These are phyloP conservation scores for Pseudonectria buxi DNA, from an alignment of 2,329 filamentous ascomycete species.

Conservation along the genomic window DNA sequence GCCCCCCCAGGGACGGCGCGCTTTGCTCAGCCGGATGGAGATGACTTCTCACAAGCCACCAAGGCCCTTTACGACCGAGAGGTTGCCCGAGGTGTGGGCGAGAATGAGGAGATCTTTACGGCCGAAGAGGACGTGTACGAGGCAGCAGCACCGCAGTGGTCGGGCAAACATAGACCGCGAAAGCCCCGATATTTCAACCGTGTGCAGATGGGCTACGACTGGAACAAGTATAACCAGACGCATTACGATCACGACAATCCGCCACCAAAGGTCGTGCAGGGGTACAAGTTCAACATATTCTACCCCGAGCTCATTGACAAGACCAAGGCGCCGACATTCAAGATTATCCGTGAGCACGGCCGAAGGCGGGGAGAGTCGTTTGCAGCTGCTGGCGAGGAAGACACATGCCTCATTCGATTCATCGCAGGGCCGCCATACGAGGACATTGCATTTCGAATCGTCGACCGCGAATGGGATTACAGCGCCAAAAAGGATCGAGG, in stretches of 20 bases:
- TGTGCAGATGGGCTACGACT: slow-evolving; percentile 98
- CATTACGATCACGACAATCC: slow-evolving; percentile 99
- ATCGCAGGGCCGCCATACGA: slow-evolving; percentile 93
- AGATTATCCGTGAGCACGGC: slow-evolving; percentile 89
- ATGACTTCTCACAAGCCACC: slow-evolving; percentile 80
- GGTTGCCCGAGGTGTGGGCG: slow-evolving; percentile 80
- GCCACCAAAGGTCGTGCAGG: slow-evolving; percentile 94
- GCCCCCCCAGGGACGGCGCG: slow-evolving; percentile 54
- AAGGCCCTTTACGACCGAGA: slow-evolving; percentile 89
- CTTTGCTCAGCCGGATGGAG: slow-evolving; percentile 62
- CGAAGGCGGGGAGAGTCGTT: slow-evolving; percentile 85
- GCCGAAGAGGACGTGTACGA: slow-evolving; percentile 71
- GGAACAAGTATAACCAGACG: slow-evolving; percentile 99
- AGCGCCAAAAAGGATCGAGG: slow-evolving; percentile 91
- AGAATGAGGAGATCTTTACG: slow-evolving; percentile 93
- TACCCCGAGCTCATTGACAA: slow-evolving; percentile 97
- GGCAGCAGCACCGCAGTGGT: slow-evolving; percentile 65
- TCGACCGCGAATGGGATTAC: slow-evolving; percentile 99
- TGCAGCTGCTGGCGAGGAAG: slow-evolving; percentile 88
- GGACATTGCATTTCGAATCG: slow-evolving; percentile 93
- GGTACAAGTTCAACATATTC: slow-evolving; percentile 99
- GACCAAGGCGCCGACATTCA: slow-evolving; percentile 88
- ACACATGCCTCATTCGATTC: slow-evolving; percentile 94
- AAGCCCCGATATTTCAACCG: slow-evolving; percentile 98
- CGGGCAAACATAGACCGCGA: slow-evolving; percentile 75